Percentiles rank a stretch among this genome's conserved stretches.
phyloP scores from a whole-genome alignment of 2,329 filamentous ascomycete species.

The Grosmannia clavigera region DNA sequence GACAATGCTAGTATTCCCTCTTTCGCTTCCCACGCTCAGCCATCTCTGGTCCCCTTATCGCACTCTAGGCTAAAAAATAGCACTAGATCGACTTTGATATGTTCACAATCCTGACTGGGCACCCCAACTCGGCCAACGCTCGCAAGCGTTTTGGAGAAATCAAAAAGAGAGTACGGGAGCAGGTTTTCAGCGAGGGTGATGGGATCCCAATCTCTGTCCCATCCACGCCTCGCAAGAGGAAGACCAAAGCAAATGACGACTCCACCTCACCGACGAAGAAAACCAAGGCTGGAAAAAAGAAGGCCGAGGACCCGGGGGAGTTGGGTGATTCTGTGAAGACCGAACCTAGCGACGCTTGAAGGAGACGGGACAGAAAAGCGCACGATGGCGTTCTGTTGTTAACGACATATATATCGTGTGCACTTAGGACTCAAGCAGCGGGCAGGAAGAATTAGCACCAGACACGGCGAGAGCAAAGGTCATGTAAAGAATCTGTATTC shows the following conservation, averaged over 20 bases:
- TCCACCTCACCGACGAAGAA: background rate
- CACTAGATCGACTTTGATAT: slow-evolving; percentile 11
- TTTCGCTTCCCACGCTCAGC: too few relatives aligned
- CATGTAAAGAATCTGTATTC: background rate
- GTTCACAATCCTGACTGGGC: slow-evolving; percentile 9
- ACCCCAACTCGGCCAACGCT: slow-evolving; percentile 9
- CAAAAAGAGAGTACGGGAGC: slow-evolving; percentile 29
- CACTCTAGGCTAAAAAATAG: background rate
- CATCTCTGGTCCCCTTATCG: too few relatives aligned
- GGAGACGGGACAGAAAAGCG: background rate
- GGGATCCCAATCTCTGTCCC: background rate
- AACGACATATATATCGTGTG: background rate
- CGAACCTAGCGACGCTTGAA: background rate
- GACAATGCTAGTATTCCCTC: background rate
- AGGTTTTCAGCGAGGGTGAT: background rate
- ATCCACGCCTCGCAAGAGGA: background rate
- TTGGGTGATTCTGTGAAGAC: background rate
- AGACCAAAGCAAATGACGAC: background rate
- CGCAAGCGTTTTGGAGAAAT: slow-evolving; percentile 49
- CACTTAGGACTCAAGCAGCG: background rate
- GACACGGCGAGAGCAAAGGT: background rate
- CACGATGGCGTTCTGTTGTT: background rate
- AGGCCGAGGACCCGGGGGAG: background rate
- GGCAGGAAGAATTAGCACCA: background rate
- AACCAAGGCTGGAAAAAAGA: background rate